These are phyloP conservation scores for Senna siamea DNA, from an alignment of 306 rosid genomes.

Conservation along the genomic window DNA sequence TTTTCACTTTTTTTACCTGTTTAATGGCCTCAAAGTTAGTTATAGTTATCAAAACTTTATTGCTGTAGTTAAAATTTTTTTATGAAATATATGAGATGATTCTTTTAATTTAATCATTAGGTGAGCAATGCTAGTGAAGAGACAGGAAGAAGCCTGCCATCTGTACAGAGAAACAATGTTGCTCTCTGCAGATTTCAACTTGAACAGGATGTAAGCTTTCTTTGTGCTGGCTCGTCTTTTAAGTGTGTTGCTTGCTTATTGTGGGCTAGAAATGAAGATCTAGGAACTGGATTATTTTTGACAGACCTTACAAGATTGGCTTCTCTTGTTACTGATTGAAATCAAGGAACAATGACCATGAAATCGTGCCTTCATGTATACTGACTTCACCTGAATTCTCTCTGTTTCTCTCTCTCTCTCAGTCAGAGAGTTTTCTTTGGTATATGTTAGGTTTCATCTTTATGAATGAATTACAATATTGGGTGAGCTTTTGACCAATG, in stretches of 20 bases:
- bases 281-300: not conserved
- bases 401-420: too few species aligned
- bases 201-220: constrained; percentile 73
- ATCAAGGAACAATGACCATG: not conserved
- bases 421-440: too few species aligned
- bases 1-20: not conserved
- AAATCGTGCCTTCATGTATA: not conserved
- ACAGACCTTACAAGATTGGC: not conserved
- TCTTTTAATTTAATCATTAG: constrained; percentile 45
- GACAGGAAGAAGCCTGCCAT: constrained; percentile 38
- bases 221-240: not conserved
- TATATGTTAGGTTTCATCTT: too few species aligned
- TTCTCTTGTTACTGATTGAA: not conserved
- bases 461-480: too few species aligned
- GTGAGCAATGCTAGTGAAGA: constrained; percentile 38
- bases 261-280: not conserved
- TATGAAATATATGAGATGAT: constrained; percentile 16
- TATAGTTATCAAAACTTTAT: not conserved
- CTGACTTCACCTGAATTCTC: too few species aligned
- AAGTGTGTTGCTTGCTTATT: constrained; percentile 8
- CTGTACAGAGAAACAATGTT: constrained; percentile 40
- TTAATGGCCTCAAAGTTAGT: constrained; percentile 2
- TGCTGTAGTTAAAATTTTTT: not conserved
- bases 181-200: constrained; percentile 60
- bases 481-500: too few species aligned